Evolutionary conservation across 345 rosid species (phyloP), one percentile per base, ranked within the genome.

Genomic region (Gossypium stocksii): DNA sequence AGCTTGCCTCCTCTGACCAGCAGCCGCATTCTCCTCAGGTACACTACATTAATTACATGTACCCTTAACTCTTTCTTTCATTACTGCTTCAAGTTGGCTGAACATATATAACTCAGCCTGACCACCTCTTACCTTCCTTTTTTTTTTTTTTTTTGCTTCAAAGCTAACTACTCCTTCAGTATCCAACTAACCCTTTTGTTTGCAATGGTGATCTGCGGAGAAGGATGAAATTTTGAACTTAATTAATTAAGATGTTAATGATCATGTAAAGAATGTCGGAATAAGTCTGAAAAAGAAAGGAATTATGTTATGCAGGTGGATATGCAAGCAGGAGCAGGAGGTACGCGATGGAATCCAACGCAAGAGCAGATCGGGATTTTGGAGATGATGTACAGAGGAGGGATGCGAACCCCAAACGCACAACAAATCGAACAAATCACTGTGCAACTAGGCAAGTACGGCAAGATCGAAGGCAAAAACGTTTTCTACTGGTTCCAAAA

Each of bases 401-500:
- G 98, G 17, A 89, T 89, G 91, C 86, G 98, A 20, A 95, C 99
- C 13, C 99, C 99, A 3, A 95, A 89, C 16, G 93, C 96, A 3
- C 96, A 89, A 69, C 99, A 95, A 76, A 95, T 95, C 29, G 98
- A 93, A 67, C 94, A 93, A 77, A 95, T 95, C 86, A 95, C 97
- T 0, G 85, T 76, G 3, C 97, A 90, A 74, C 85, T 93, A 27
- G 81, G 94, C 23, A 90, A 89, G 80, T 93, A 86, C 60, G 98
- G 98, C 14, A 94, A 92, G 90, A 94, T 94, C 60, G 97, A 94
- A 86, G 98, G 98, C 12, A 94, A 94, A 66, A 94, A 94, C 72
- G 98, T 94, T 38, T 94, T 94, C 75, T 94, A 94, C 80, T 95
- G 99, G 99, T 95, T 95, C 80, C 99, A 95, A 59, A 95, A 95